Evolutionary conservation across 805 yeast species (phyloP).

Genomic region (Spathaspora girioi): DNA sequence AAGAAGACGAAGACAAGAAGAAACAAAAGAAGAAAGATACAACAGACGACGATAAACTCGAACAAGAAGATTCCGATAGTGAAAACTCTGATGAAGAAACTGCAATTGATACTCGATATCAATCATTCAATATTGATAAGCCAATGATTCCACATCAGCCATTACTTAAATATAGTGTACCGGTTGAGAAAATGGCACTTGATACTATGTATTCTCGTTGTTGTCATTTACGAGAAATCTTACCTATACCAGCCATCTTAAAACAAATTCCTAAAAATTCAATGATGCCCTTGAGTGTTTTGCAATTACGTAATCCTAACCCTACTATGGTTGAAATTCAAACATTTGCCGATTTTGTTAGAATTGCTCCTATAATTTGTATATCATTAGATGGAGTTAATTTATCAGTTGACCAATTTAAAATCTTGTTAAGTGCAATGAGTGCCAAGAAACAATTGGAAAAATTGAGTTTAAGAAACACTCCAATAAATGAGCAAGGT

Average conservation of each 20-base stretch:
- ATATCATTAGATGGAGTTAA: conserved; percentile 77
- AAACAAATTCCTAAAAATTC: conserved; percentile 72
- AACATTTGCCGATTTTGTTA: conserved; percentile 82
- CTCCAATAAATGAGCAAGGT: conserved; percentile 65
- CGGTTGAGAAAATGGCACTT: conserved; percentile 45
- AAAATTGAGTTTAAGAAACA: conserved; percentile 74
- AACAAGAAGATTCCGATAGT: conserved; percentile 5
- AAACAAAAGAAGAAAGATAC: conserved; percentile 9
- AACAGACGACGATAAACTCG: conserved; percentile 10
- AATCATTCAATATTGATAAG: conserved; percentile 26
- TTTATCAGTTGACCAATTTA: conserved; percentile 71
- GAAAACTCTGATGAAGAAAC: conserved; percentile 16
- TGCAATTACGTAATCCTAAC: conserved; percentile 78
- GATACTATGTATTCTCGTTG: conserved; percentile 86
- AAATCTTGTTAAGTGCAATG: conserved; percentile 67
- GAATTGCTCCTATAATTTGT: conserved; percentile 79
- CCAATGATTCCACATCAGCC: conserved; percentile 23
- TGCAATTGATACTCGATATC: conserved; percentile 21
- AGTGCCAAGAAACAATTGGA: conserved; percentile 62
- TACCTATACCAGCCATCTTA: conserved; percentile 85
- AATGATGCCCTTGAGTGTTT: conserved; percentile 64
- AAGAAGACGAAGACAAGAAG: conserved; percentile 16
- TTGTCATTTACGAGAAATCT: conserved; percentile 85
- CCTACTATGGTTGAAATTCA: conserved; percentile 87
- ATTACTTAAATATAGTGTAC: conserved; percentile 23